Percentiles rank a stretch among this genome's conserved stretches.
phyloP scores from a whole-genome alignment of 257 asterid species.

The Ilex asprella region DNA sequence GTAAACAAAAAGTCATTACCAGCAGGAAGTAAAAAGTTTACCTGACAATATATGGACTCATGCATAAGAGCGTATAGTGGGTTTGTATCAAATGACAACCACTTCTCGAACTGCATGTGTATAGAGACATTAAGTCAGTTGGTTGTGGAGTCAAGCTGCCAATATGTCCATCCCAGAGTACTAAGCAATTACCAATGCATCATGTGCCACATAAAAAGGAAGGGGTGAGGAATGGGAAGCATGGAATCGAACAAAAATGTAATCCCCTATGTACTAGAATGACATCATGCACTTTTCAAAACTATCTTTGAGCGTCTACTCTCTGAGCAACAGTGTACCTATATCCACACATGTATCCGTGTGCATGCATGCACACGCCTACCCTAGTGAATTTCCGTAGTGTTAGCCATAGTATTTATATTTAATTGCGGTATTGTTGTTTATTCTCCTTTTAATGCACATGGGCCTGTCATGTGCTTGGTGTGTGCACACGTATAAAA shows the following conservation, averaged over 20 bases:
- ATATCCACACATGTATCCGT: too few species aligned
- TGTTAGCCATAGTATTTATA: too few species aligned
- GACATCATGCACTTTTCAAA: background rate
- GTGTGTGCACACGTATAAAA: too few species aligned
- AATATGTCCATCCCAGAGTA: background rate
- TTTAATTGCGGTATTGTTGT: too few species aligned
- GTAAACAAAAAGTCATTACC: slow-evolving; percentile 1
- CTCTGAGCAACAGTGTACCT: too few species aligned
- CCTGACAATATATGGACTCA: slow-evolving; percentile 94
- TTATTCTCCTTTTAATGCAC: too few species aligned
- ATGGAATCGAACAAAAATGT: too few species aligned
- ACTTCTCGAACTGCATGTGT: slow-evolving; percentile 71
- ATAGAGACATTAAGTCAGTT: slow-evolving; percentile 18
- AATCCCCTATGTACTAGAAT: background rate
- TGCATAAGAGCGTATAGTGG: slow-evolving; percentile 89
- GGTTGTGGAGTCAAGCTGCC: background rate
- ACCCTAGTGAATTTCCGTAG: too few species aligned
- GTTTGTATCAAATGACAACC: slow-evolving; percentile 69
- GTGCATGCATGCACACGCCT: too few species aligned
- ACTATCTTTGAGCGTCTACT: too few species aligned
- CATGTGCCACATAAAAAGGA: background rate
- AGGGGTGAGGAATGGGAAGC: too few species aligned
- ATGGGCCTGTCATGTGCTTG: too few species aligned
- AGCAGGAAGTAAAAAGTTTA: slow-evolving; percentile 21
- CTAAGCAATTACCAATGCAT: background rate